These are phyloP conservation scores for Ceratocystis albifundus DNA, from an alignment of 2,329 filamentous ascomycete genomes.

Conservation along the genomic window DNA sequence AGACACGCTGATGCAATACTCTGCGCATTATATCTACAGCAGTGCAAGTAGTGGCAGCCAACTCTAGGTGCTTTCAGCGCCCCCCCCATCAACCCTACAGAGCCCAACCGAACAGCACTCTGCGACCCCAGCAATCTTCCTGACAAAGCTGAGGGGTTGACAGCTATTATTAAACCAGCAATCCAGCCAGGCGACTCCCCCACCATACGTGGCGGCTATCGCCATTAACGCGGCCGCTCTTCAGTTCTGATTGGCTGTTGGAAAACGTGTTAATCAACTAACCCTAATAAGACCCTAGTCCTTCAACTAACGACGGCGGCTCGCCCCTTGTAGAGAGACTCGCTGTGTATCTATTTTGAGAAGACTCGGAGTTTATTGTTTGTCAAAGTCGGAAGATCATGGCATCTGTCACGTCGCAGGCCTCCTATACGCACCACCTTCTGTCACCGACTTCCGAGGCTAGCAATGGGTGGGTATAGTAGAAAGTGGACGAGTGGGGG, in stretches of 20 bases:
- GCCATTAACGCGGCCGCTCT: background rate
- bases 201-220: background rate
- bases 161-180: slow-evolving; percentile 7
- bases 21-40: background rate
- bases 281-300: background rate
- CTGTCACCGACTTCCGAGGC: background rate
- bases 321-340: background rate
- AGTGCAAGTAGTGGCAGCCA: background rate
- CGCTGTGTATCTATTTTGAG: background rate
- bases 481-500: too few relatives aligned
- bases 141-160: too few relatives aligned
- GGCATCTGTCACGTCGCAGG: background rate
- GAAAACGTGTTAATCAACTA: background rate
- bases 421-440: background rate
- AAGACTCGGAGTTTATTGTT: background rate
- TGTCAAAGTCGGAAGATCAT: background rate
- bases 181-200: background rate
- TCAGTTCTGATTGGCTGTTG: background rate
- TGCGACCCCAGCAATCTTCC: too few relatives aligned
- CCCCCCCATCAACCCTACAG: background rate
- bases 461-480: background rate
- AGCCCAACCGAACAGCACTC: background rate
- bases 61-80: background rate
- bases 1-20: background rate
- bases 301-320: background rate